These are phyloP conservation scores for Noccaea bulbosa DNA, from an alignment of 345 rosid genomes.

Conservation along the genomic window DNA sequence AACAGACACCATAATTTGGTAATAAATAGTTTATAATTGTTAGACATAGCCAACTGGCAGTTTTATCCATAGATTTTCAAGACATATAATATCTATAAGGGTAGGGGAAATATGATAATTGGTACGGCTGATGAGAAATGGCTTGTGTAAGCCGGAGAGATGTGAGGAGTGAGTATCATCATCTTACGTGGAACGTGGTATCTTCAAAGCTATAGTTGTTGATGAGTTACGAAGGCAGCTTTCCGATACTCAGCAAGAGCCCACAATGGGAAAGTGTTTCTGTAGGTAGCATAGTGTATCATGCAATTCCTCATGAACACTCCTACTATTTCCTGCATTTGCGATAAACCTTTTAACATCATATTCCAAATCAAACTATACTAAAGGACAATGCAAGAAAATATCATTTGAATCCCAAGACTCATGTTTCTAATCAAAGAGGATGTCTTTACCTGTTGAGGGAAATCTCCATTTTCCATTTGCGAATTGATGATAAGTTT, in stretches of 20 bases:
- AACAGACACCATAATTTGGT: no score
- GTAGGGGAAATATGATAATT: neutral
- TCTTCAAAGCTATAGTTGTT: neutral
- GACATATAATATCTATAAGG: no score
- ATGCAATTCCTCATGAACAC: conserved; percentile 67
- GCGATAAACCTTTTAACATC: neutral
- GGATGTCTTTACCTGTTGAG: conserved; percentile 59
- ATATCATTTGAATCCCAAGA: neutral
- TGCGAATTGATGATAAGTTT: conserved; percentile 75
- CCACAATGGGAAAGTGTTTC: conserved; percentile 70
- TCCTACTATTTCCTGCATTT: conserved; percentile 60
- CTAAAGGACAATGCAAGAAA: neutral
- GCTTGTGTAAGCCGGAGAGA: neutral
- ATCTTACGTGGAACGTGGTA: neutral
- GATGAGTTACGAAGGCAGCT: neutral
- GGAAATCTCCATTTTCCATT: conserved; percentile 64
- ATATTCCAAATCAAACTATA: neutral
- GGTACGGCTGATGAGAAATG: neutral
- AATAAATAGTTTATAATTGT: no score
- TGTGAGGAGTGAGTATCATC: neutral
- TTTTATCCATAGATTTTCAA: no score
- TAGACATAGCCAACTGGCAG: no score
- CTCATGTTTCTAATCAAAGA: neutral
- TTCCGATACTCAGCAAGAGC: conserved; percentile 63
- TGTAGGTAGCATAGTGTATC: conserved; percentile 68